Base-by-base conservation (phyloP, 768 basidiomycete species). In the Termitomyces sp. region DNA sequence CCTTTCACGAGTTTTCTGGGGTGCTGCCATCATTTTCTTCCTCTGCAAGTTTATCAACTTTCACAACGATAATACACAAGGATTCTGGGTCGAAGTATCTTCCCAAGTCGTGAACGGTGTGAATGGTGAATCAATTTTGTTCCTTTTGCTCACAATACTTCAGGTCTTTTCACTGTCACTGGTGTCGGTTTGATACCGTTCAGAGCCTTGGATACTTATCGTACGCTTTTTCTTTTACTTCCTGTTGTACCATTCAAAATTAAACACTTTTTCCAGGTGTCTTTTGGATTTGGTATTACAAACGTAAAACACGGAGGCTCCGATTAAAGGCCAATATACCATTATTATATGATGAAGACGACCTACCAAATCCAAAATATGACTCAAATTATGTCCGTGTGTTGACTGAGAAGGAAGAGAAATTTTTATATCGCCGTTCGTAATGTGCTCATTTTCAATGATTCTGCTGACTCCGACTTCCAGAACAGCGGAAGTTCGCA, bases 151-250 rank as follows among this genome's bases (percentile, higher is more conserved):
- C 32, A 56, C 25, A 20, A 46, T 33, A 15, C 11, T 27, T 31
- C 32, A 88, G 87, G 83, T 36, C 74, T 93, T 18, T 93, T 94
- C 64, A 90, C 90, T 2, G 73, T 86, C 18, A 90, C 90, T 12
- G 88, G 91, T 47, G 81, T 92, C 49, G 86, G 91, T 1, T 74
- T 94, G 18, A 85, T 91, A 56, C 92, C 92, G 0, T 87, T 80
- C 53, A 82, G 91, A 47, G 73, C 79, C 5, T 70, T 88, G 53
- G 91, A 92, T 64, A 89, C 89, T 0, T 91, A 87, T 69, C 80
- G 90, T 86, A 57, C 62, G 79, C 66, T 22, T 15, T 29, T 20
- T 35, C 31, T 22, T n/a, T 15, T 12, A 58, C 60, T n/a, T 15
- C 32, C 52, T 13, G 2, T 48, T 25, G n/a, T n/a, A n/a, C 7